Evolutionary conservation across 2,329 filamentous ascomycete species (phyloP).

Genomic region (Botrytis galanthina): DNA sequence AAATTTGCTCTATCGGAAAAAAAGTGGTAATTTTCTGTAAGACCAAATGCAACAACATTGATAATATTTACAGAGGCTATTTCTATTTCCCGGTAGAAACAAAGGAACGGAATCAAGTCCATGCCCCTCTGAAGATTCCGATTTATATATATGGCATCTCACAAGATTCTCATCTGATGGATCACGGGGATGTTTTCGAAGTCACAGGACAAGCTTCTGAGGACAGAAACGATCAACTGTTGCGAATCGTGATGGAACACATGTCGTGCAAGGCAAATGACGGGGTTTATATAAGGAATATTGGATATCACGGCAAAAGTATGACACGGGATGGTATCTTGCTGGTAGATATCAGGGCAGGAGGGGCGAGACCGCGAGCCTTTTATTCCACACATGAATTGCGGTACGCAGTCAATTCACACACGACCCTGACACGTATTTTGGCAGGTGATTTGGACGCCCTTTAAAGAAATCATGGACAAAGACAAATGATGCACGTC

Average conservation of each 20-base stretch:
- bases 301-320: not conserved
- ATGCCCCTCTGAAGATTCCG: not conserved
- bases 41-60: not conserved
- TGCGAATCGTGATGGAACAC: not conserved
- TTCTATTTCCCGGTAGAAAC: not conserved
- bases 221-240: not conserved
- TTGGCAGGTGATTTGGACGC: not conserved
- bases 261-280: not conserved
- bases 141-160: not conserved
- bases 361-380: fast-evolving
- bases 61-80: not conserved
- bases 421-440: not conserved
- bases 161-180: fast-evolving
- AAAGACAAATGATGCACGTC: not conserved
- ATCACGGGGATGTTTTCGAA: not conserved
- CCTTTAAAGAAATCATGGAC: not conserved
- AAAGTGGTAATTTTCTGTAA: not conserved
- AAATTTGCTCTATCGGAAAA: not conserved
- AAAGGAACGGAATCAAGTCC: not conserved
- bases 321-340: not conserved
- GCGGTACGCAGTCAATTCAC: not conserved
- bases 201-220: not conserved
- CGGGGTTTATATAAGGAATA: not conserved
- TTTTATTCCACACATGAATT: not conserved
- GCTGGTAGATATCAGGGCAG: not conserved